phyloP scores from a whole-genome alignment of 2,329 filamentous ascomycete species.

The Aureobasidium lini region DNA sequence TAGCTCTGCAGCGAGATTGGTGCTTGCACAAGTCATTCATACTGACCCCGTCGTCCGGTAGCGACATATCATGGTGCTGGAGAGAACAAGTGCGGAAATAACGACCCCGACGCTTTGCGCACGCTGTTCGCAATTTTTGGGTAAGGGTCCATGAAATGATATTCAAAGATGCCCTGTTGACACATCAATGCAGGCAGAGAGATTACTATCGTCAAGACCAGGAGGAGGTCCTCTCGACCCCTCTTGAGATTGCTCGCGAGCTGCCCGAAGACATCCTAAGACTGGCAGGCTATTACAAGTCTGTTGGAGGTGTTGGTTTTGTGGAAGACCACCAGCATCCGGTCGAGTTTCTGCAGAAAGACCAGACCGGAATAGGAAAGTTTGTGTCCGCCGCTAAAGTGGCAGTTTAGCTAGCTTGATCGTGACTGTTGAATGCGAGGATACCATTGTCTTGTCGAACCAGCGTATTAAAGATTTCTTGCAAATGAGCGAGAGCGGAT shows the following conservation, averaged over 20 bases:
- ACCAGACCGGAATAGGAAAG: background rate
- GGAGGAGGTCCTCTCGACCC: background rate
- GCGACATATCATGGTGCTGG: conserved; percentile 5
- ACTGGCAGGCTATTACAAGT: background rate
- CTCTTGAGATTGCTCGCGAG: background rate
- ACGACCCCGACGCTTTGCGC: background rate
- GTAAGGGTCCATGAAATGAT: background rate
- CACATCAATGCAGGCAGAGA: background rate
- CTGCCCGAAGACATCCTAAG: background rate
- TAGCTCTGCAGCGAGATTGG: background rate
- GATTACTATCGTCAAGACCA: conserved; percentile 1
- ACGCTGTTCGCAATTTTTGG: background rate
- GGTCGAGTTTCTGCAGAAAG: background rate
- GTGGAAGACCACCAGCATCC: conserved; percentile 1
- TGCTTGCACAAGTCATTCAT: background rate
- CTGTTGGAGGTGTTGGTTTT: background rate
- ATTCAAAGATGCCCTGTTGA: background rate
- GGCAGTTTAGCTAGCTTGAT: background rate
- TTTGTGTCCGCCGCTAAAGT: background rate
- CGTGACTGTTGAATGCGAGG: too few species aligned
- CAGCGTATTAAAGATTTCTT: too few species aligned
- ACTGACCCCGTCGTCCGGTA: background rate
- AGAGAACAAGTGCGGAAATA: background rate
- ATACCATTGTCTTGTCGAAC: too few species aligned
- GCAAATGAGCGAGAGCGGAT: too few species aligned